A percentile compares a stretch with the other conserved stretches of the same genome.
These are phyloP conservation scores for Poa pratensis DNA, from an alignment of 176 grass and related monocot genomes.

Conservation along the genomic window DNA sequence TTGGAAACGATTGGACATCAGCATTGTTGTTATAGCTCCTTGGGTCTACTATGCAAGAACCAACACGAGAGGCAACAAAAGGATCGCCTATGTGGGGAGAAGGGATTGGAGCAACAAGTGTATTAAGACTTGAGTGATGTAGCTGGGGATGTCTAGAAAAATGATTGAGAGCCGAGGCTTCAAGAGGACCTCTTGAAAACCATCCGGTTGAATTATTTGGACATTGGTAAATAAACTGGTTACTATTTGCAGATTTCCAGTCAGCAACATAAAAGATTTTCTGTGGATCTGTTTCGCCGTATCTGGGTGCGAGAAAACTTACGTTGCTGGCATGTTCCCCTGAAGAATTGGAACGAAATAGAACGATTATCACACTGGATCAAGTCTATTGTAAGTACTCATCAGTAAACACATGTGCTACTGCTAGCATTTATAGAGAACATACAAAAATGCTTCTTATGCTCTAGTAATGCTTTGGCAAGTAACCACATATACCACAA, in stretches of 20 bases:
- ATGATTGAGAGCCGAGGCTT: conserved; percentile 36
- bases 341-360: conserved; percentile 44
- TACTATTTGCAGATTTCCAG: conserved; percentile 33
- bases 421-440: conserved; percentile 13
- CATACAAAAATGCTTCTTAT: neutral
- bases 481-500: neutral
- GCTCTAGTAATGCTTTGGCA: conserved; percentile 23
- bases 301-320: conserved; percentile 44
- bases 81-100: conserved; percentile 43
- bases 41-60: conserved; percentile 42
- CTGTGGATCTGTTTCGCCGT: conserved; percentile 11
- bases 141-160: conserved; percentile 37
- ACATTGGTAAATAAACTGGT: conserved; percentile 36
- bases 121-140: conserved; percentile 36
- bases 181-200: conserved; percentile 45
- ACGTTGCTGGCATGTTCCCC: conserved; percentile 46
- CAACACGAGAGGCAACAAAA: conserved; percentile 26
- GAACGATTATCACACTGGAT: conserved; percentile 20
- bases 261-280: conserved; percentile 45
- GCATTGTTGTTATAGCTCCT: conserved; percentile 44
- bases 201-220: conserved; percentile 49
- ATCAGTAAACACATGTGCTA: conserved; percentile 20
- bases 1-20: conserved; percentile 49
- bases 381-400: conserved; percentile 14
- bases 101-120: conserved; percentile 45